A percentile compares a stretch with the other conserved stretches of the same genome.
phyloP scores from a whole-genome alignment of 163 green algal species.

The Scenedesmus sp. region DNA sequence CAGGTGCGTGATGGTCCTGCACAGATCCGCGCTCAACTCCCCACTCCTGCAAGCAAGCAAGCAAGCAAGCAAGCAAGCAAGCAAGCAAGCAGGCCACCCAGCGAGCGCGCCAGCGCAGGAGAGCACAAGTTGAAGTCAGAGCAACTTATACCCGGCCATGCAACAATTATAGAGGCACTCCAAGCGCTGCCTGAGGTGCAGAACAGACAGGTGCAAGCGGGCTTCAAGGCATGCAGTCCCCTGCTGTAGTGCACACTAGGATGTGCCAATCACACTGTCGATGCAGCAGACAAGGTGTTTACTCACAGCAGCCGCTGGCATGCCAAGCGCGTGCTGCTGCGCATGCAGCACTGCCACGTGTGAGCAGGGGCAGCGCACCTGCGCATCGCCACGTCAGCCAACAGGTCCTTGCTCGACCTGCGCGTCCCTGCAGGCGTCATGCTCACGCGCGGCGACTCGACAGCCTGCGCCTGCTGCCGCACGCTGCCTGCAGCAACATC shows the following conservation, averaged over 20 bases:
- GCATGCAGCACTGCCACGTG: no score
- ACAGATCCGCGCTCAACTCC: conserved; percentile 35
- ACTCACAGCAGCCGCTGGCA: background rate
- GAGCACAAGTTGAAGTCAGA: no score
- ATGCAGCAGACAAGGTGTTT: background rate
- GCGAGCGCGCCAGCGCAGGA: no score
- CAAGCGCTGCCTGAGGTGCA: no score
- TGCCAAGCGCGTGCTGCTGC: background rate
- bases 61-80: background rate
- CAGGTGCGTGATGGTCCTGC: conserved; percentile 43
- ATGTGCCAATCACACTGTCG: background rate
- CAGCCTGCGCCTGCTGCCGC: background rate
- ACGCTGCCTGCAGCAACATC: background rate
- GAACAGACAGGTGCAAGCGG: no score
- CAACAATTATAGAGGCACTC: no score
- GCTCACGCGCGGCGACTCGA: background rate
- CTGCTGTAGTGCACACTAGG: no score
- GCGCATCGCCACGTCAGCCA: conserved; percentile 35
- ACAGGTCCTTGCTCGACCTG: conserved; percentile 35
- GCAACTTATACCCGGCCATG: no score
- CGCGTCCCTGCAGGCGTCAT: background rate
- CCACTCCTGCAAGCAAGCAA: conserved; percentile 22
- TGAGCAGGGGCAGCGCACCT: background rate
- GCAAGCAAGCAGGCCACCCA: no score
- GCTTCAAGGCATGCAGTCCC: no score